A percentile compares a stretch with the other conserved stretches of the same genome.
Evolutionary conservation across 352 stramenopile species (phyloP).

Genomic region (Globisporangium apiculatum): DNA sequence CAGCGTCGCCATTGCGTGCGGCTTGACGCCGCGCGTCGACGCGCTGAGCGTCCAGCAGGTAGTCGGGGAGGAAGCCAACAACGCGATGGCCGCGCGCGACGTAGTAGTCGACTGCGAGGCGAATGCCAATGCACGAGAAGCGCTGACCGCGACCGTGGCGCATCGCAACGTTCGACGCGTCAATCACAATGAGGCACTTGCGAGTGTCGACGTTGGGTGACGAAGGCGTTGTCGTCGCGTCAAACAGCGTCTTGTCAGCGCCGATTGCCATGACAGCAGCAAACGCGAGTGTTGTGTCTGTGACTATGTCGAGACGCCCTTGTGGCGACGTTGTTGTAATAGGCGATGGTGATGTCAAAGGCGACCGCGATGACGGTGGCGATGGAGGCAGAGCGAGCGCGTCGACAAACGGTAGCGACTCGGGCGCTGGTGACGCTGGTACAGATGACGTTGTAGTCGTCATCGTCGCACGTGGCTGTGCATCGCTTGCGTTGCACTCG

Average conservation of each 20-base stretch:
- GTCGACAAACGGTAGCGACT: neutral
- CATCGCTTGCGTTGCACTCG: neutral
- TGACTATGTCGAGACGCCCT: neutral
- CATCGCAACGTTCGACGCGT: slow-evolving; percentile 79
- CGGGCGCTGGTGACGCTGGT: neutral
- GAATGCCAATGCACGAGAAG: slow-evolving; percentile 76
- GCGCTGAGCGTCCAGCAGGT: slow-evolving; percentile 55
- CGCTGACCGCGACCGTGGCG: slow-evolving; percentile 57
- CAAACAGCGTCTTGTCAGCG: slow-evolving; percentile 16
- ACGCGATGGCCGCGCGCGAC: slow-evolving; percentile 60
- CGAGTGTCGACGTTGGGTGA: slow-evolving; percentile 7
- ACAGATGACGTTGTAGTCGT: neutral
- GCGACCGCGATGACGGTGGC: neutral
- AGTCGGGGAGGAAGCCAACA: slow-evolving; percentile 81
- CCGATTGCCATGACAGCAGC: slow-evolving; percentile 40
- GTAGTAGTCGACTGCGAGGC: slow-evolving; percentile 71
- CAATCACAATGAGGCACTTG: slow-evolving; percentile 60
- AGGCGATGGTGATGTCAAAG: neutral
- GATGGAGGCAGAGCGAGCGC: no score
- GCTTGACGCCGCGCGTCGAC: slow-evolving; percentile 27
- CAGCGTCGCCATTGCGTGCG: slow-evolving; percentile 14
- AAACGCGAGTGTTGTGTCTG: slow-evolving; percentile 16
- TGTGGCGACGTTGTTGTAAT: slow-evolving; percentile 4
- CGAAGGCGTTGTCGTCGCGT: slow-evolving; percentile 15
- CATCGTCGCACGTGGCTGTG: neutral